Conservation (phyloP, 176 grass and related monocot species). For the Carex littledalei region DNA sequence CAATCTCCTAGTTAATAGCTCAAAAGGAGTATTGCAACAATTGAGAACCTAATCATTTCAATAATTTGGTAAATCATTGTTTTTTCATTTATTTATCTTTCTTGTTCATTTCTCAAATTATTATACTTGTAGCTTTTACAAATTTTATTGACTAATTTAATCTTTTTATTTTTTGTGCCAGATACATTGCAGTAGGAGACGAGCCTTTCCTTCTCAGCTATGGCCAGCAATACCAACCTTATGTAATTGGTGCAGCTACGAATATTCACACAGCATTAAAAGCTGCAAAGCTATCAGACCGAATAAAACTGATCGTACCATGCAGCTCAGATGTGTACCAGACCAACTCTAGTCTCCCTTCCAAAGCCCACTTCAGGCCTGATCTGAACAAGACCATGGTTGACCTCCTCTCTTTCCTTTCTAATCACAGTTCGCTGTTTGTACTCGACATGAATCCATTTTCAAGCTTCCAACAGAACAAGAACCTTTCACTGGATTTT, state of each 20-base stretch:
- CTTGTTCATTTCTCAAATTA: neutral
- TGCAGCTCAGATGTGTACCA: slow-evolving; percentile 64
- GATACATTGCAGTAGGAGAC: slow-evolving; percentile 79
- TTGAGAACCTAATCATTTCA: neutral
- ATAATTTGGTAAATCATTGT: neutral
- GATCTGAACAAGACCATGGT: slow-evolving; percentile 80
- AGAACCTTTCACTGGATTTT: slow-evolving; percentile 71
- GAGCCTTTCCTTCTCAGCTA: slow-evolving; percentile 70
- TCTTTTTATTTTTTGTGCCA: slow-evolving; percentile 25
- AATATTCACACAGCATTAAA: slow-evolving; percentile 70
- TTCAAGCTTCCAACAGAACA: slow-evolving; percentile 57
- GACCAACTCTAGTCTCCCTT: slow-evolving; percentile 54
- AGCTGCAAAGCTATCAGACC: slow-evolving; percentile 56
- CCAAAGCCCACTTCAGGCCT: slow-evolving; percentile 67
- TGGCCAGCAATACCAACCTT: slow-evolving; percentile 51
- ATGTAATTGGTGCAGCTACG: slow-evolving; percentile 55
- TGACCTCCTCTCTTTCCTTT: slow-evolving; percentile 81
- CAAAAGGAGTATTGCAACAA: neutral
- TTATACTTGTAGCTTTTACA: neutral
- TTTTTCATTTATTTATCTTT: neutral
- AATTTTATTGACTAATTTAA: slow-evolving; percentile 7
- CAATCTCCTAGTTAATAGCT: neutral
- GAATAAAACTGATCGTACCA: slow-evolving; percentile 74
- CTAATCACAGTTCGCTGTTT: slow-evolving; percentile 68
- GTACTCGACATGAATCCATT: slow-evolving; percentile 75